Base-by-base conservation (phyloP, 768 basidiomycete species). In the Tulasnella sp. region DNA sequence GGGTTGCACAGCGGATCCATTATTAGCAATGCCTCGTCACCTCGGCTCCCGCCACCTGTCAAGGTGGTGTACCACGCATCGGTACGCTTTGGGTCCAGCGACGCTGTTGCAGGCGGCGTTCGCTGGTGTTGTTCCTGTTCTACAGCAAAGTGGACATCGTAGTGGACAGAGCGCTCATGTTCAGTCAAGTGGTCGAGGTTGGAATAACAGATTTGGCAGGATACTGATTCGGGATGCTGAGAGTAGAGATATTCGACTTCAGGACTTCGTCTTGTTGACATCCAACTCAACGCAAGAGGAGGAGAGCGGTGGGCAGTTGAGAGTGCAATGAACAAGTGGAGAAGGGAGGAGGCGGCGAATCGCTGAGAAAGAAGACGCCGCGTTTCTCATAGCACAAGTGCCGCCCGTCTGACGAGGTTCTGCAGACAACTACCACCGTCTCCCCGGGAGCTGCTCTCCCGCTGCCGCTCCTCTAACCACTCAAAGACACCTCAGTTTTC, bases 191-290 rank as follows among this genome's bases (percentile, higher is more conserved):
- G 78, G 19, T 82, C 80, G 14, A 93, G 82, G 72, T 86, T 83
- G 22, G 52, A 14, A 19, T 77, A 72, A 79, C 92, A 93, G 69
- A 91, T 80, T 68, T 85, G 87, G 81, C 91, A 92, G 54, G 80
- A 19, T 14, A 84, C 40, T 4, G 78, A 19, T 67, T 72, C 31
- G 19, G 71, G 71, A 12, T 40, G 71, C 42, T 72, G 25, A 40
- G 39, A 42, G 71, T 42, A 72, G 42, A 74, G 73, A 58, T 58
- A 74, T 58, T 74, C 49, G 42, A 72, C 71, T 49, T 72, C 71
- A 45, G 58, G 58, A 17, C 58, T 64, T 64, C 58, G 58, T 34
- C 29, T 64, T 17, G 29, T 64, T 12, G 58, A 64, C 58, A 64
- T 64, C 58, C 29, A n/a, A 64, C 58, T 34, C 25, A 22, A 72